Base-by-base conservation (phyloP, 352 stramenopile species). In the Pythium rishiriense region DNA sequence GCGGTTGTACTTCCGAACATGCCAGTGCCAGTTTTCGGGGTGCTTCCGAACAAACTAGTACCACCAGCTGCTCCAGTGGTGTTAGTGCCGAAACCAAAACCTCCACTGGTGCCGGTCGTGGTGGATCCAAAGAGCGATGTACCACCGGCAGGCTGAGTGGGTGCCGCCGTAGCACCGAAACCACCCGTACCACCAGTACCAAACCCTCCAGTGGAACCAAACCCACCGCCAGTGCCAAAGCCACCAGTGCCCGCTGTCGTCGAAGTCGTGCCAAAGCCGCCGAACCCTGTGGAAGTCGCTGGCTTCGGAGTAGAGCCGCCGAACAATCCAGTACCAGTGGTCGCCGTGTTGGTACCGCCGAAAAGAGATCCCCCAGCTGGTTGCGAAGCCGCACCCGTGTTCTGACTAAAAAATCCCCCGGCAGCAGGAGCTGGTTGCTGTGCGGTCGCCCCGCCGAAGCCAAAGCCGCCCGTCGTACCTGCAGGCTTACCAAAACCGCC, bases 291-390 rank as follows among this genome's bases (percentile, higher is more conserved):
- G 8, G 62, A 69, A 9, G 55, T 41, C 5, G 61, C 45, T 31
- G 67, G 62, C 51, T 63, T 69, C 1, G 67, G 22, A 28, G 53
- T 41, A 9, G 49, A 41, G 3, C 24, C 22, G 46, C 39, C 53
- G 29, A 69, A 72, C 25, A 75, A 75, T 3, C 45, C 52, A 0
- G 47, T 55, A 19, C 42, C 61, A 1, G 69, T 64, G 9, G 74
- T 63, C 28, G 69, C 70, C 43, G 77, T 58, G 22, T 62, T 49
- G 12, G 66, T 57, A 48, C 70, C 63, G 37, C 81, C 77, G 35
- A 88, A 90, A 1, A 85, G 58, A 1, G 78, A 86, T 1, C 68
- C 72, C 2, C 50, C 67, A 7, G 63, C 63, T 43, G 67, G 68
- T 33, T 73, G 63, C 59, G 79, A 26, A 66, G 59, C 29, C 4